These are phyloP conservation scores for Cyclotella kingstonii DNA, from an alignment of 108 stramenopile genomes.

Conservation along the genomic window DNA sequence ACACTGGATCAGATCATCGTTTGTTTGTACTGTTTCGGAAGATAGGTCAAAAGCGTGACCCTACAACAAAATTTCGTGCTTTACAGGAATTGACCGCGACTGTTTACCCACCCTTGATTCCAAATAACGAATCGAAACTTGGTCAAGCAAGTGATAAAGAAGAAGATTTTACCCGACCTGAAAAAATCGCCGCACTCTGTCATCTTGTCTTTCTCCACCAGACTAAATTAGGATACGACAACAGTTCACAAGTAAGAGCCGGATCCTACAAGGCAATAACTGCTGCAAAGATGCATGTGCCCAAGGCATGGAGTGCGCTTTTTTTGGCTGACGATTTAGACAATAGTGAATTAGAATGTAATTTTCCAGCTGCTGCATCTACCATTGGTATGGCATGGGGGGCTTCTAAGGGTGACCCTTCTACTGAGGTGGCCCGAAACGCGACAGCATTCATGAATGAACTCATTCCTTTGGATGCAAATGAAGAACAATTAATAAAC, in stretches of 20 bases:
- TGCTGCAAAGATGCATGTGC: constrained; percentile 23
- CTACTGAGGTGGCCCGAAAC: constrained; percentile 22
- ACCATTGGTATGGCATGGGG: constrained; percentile 41
- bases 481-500: too few species aligned
- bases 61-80: constrained; percentile 66
- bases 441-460: constrained; percentile 21
- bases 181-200: constrained; percentile 38
- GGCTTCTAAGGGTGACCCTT: constrained; percentile 27
- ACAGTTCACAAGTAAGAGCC: constrained; percentile 28
- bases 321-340: constrained; percentile 11
- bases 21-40: constrained; percentile 58
- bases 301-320: constrained; percentile 39
- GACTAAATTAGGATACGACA: constrained; percentile 39
- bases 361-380: constrained; percentile 2
- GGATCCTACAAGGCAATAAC: constrained; percentile 23
- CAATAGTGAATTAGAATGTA: not conserved
- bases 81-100: constrained; percentile 44
- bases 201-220: constrained; percentile 34
- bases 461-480: constrained; percentile 1
- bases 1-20: constrained; percentile 57
- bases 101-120: constrained; percentile 8
- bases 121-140: not conserved
- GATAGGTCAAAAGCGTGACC: constrained; percentile 76
- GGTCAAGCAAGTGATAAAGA: not conserved
- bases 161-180: constrained; percentile 20